Conservation (phyloP, 139 green algal genomes). For the Chlorella sp. region DNA sequence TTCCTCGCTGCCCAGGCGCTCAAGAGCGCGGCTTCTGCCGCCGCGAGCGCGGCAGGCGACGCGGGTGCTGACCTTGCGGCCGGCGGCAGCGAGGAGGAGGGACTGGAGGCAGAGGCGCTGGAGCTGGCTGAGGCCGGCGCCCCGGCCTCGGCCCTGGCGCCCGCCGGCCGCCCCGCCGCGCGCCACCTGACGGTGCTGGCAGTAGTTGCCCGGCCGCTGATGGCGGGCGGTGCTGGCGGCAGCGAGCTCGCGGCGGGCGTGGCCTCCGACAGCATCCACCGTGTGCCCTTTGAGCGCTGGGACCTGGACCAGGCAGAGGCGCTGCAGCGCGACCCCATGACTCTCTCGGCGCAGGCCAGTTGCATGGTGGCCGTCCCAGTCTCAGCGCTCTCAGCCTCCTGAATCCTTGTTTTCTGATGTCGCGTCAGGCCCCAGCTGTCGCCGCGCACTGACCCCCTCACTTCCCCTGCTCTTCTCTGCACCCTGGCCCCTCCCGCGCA, state of each 20-base stretch:
- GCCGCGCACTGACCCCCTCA: slow-evolving; percentile 26
- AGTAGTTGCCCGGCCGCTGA: background rate
- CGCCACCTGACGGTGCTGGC: slow-evolving; percentile 15
- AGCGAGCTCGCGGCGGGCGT: background rate
- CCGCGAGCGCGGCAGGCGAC: background rate
- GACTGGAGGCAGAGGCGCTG: background rate
- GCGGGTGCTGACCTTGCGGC: background rate
- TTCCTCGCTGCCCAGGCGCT: slow-evolving; percentile 30
- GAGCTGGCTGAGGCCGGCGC: background rate
- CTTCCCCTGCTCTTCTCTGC: background rate
- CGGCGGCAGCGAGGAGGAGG: background rate
- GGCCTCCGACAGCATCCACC: slow-evolving; percentile 25
- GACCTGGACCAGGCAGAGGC: slow-evolving; percentile 39
- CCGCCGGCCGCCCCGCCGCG: background rate
- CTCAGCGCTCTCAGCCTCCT: too few relatives aligned
- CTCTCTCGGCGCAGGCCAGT: slow-evolving; percentile 20
- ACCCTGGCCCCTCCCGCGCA: too few relatives aligned
- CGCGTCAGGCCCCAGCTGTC: too few relatives aligned
- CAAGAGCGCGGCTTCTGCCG: slow-evolving; percentile 3
- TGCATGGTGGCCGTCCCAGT: too few relatives aligned
- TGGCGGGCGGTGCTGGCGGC: background rate
- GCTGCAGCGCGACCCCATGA: slow-evolving; percentile 13
- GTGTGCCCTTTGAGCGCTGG: slow-evolving; percentile 55
- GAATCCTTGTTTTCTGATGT: too few relatives aligned
- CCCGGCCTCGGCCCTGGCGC: background rate